These are phyloP conservation scores for Crepidotus variabilis DNA, from an alignment of 768 basidiomycete genomes.

Conservation along the genomic window DNA sequence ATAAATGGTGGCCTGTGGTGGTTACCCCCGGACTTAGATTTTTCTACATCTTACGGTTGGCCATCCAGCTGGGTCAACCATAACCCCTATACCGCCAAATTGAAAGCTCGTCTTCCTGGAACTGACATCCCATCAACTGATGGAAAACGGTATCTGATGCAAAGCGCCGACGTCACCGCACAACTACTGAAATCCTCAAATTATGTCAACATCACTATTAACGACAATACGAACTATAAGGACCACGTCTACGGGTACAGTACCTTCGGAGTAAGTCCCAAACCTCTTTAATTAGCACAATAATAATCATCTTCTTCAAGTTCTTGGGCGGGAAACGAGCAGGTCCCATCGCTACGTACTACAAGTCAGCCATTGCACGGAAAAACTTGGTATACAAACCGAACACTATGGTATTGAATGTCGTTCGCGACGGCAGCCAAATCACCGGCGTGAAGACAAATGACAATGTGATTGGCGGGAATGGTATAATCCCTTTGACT, in stretches of 20 bases:
- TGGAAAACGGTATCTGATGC: conserved; percentile 53
- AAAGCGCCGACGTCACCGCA: conserved; percentile 39
- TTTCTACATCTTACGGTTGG: conserved; percentile 47
- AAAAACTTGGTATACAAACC: conserved; percentile 48
- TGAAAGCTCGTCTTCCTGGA: conserved; percentile 48
- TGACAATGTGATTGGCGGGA: conserved; percentile 50
- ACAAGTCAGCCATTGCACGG: conserved; percentile 50
- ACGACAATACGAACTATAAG: conserved; percentile 51
- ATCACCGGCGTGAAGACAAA: conserved; percentile 62
- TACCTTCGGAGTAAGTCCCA: conserved; percentile 31
- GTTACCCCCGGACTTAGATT: conserved; percentile 49
- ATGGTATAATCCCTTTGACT: conserved; percentile 52
- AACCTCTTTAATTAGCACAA: neutral
- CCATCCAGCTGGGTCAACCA: conserved; percentile 54
- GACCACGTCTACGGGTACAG: conserved; percentile 60
- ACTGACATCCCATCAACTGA: conserved; percentile 60
- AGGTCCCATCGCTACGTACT: conserved; percentile 59
- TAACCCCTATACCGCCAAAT: conserved; percentile 42
- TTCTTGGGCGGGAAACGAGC: conserved; percentile 44
- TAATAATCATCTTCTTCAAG: conserved; percentile 13
- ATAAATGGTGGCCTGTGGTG: conserved; percentile 62
- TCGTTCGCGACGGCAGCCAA: conserved; percentile 51
- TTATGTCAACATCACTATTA: conserved; percentile 51
- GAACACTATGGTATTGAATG: conserved; percentile 44
- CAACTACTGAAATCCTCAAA: conserved; percentile 45